phyloP scores from a whole-genome alignment of 306 rosid species.

The Quercus bicolor region DNA sequence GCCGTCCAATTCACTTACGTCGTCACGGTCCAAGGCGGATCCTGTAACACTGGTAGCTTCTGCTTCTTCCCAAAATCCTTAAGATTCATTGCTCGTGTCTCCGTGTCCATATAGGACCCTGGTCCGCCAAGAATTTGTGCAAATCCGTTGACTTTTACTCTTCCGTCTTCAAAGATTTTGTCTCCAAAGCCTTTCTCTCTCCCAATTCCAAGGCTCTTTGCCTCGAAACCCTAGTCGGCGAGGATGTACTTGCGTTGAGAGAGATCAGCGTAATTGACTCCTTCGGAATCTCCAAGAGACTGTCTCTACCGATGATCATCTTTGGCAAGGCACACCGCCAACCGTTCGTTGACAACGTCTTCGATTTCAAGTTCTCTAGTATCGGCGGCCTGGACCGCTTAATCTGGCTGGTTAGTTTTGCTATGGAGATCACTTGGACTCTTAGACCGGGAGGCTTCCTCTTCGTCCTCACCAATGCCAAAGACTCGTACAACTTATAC shows the following conservation, averaged over 20 bases:
- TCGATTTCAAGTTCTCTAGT: conserved; percentile 49
- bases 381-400: conserved; percentile 23
- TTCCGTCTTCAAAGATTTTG: conserved; percentile 40
- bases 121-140: conserved; percentile 36
- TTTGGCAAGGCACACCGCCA: conserved; percentile 23
- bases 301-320: conserved; percentile 33
- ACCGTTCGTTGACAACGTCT: conserved; percentile 25
- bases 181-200: conserved; percentile 38
- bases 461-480: conserved; percentile 38
- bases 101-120: background rate
- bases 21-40: conserved; percentile 36
- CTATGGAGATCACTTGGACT: conserved; percentile 39
- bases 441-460: conserved; percentile 47
- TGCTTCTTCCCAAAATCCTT: conserved; percentile 41
- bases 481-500: conserved; percentile 44
- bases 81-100: background rate
- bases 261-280: conserved; percentile 40
- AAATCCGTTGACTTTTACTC: conserved; percentile 39
- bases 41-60: conserved; percentile 35
- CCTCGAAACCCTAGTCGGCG: conserved; percentile 36
- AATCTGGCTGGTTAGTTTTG: conserved; percentile 20
- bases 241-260: conserved; percentile 40
- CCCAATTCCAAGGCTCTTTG: conserved; percentile 39
- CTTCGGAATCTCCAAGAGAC: conserved; percentile 38
- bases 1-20: conserved; percentile 44